Evolutionary conservation across 495 filamentous ascomycete genomes (phyloP), one percentile per base, ranked within the genome.

Genomic region (Niebla homalea): DNA sequence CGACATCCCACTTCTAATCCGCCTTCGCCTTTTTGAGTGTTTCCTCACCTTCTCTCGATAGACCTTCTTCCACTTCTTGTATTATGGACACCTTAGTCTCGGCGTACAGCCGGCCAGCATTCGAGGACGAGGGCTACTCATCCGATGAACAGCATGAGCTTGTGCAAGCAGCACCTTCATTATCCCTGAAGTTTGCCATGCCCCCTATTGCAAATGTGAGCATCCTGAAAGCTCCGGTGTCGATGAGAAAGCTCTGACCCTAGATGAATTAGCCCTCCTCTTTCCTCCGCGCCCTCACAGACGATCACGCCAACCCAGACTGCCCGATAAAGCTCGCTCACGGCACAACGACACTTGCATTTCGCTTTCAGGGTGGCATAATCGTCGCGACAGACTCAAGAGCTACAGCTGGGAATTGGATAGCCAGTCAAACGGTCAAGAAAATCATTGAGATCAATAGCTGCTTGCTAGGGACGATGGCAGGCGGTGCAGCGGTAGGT

Each of bases 291-390:
- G 86, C 93, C 45, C 87, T 85, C 69, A 95, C 92, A 55, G 92
- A 98, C 70, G 92, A 98, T 79, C 79, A 88, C 68, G 80, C 88
- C 54, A 98, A 98, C 71, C 89, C 93, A 46, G 79, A 82, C 66
- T 94, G 87, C 66, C 92, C 92, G 40, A 98, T 98, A 74, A 98
- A 98, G 77, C 84, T 98, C 62, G 93, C 93, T 38, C 93, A 98
- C 77, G 92, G 92, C 64, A 98, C 92, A 42, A 98, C 92, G 52
- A 98, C 92, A n/a, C 77, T 98, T 37, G 89, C 90, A 43, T 98
- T 98, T 75, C 75, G 90, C 57, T 98, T 97, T 74, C 79, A 97
- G 69, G 88, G 87, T 57, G 92, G 92, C 62, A 98, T 98, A 68
- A 92, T 98, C 60, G 92, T 98, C 46, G 89, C 88, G 20, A 98